Percentiles rank a stretch among this genome's conserved stretches.
Evolutionary conservation across 1,284 basidiomycete species (phyloP).

Genomic region (Meira nashicola): DNA sequence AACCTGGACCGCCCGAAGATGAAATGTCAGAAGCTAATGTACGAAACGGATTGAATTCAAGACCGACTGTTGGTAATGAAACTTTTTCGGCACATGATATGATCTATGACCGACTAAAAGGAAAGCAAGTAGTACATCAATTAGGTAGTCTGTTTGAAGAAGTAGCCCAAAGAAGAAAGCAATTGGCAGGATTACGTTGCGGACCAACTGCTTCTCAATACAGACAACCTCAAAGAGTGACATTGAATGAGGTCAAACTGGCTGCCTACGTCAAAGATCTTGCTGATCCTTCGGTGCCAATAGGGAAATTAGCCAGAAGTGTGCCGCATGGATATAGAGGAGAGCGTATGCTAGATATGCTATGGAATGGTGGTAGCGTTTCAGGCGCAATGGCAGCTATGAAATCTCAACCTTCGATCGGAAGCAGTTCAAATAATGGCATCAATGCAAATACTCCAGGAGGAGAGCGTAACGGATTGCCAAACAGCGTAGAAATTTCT

Average conservation of each 20-base stretch:
- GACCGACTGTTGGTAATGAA: conserved; percentile 54
- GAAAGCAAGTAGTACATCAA: conserved; percentile 20
- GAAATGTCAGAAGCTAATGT: conserved; percentile 70
- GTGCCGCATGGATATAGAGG: conserved; percentile 92
- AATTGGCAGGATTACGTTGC: conserved; percentile 18
- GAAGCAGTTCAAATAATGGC: not conserved
- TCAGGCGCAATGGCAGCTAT: conserved; percentile 14
- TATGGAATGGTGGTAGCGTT: conserved; percentile 59
- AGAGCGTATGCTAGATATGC: conserved; percentile 79
- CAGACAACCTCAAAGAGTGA: conserved; percentile 61
- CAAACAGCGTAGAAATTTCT: conserved; percentile 64
- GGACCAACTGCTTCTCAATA: not conserved
- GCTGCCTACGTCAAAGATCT: conserved; percentile 86
- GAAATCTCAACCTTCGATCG: not conserved
- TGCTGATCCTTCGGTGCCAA: conserved; percentile 78
- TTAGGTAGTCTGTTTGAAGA: conserved; percentile 33
- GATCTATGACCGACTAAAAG: conserved; percentile 57
- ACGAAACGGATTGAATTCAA: conserved; percentile 69
- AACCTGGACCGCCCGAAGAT: conserved; percentile 72
- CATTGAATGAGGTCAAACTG: conserved; percentile 80
- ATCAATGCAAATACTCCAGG: not conserved
- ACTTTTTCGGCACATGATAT: conserved; percentile 60
- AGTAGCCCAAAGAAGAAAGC: conserved; percentile 25
- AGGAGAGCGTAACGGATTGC: not conserved
- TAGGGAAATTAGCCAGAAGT: conserved; percentile 77